Percentiles rank a stretch among this genome's conserved stretches.
Evolutionary conservation across 129 eudicot genomes (phyloP).

Genomic region (Flaveria linearis): DNA sequence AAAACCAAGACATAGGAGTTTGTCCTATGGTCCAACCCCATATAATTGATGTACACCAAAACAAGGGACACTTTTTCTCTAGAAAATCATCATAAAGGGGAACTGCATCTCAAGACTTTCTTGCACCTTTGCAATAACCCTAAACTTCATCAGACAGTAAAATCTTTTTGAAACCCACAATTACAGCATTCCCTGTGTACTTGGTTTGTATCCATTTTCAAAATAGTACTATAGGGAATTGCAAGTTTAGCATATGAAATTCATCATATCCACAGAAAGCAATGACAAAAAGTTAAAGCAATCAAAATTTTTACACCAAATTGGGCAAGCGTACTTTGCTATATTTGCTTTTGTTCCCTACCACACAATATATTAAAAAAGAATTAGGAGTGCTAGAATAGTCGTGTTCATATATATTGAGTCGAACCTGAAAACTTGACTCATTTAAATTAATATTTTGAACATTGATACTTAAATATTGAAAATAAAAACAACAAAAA

Average conservation of each 20-base stretch:
- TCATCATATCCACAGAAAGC: neutral
- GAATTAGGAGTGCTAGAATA: neutral
- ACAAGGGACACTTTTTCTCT: slow-evolving; percentile 12
- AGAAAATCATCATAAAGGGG: slow-evolving; percentile 23
- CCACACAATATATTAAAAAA: neutral
- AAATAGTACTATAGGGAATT: slow-evolving; percentile 20
- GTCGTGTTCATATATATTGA: no score
- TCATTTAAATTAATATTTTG: no score
- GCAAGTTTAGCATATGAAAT: neutral
- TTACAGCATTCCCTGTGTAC: slow-evolving; percentile 8
- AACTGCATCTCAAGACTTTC: slow-evolving; percentile 26
- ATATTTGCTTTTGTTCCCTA: neutral
- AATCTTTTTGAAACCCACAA: slow-evolving; percentile 23
- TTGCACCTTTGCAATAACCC: slow-evolving; percentile 23
- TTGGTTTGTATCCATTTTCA: slow-evolving; percentile 11
- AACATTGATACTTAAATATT: no score
- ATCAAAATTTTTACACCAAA: neutral
- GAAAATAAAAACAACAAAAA: no score
- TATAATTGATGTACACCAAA: slow-evolving; percentile 16
- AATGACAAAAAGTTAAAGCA: neutral
- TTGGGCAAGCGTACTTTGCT: neutral
- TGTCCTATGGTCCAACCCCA: slow-evolving; percentile 25
- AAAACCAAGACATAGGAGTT: slow-evolving; percentile 20
- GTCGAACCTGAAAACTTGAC: neutral
- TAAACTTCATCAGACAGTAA: slow-evolving; percentile 19